Base-by-base conservation (phyloP, 2,329 filamentous ascomycete species). In the Trichophyton mentagrophytes region DNA sequence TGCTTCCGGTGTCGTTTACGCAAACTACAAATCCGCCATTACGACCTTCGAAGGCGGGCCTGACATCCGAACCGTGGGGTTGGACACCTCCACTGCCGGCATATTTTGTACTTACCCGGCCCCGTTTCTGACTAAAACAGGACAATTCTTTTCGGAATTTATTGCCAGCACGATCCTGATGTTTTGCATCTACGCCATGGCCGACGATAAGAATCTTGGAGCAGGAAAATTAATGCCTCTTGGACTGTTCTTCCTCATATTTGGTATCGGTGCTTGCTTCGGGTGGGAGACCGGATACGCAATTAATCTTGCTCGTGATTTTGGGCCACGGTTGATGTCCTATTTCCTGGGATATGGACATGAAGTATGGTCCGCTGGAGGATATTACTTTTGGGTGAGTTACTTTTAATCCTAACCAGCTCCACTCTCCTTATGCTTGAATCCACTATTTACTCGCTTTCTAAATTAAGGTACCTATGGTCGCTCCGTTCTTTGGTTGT, bases 281-380 rank as follows among this genome's bases (percentile, higher is more conserved):
- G 87, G 87, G 5, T 89, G 85, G 85, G 82, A 89, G 70, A 90
- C 86, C 0, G 86, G 87, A 42, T 90, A 87, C 72, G 86, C 86
- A 15, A 88, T 89, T 65, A 89, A 89, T 67, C 72, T 88, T 47
- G 86, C 85, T 40, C 79, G 87, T 71, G 87, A 90, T 65, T 87
- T 89, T 68, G 85, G 85, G 0, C 86, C 86, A 8, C 77, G 86
- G 9, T 71, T 89, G 49, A 81, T 87, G 64, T 81, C 82, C 0
- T 87, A 84, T 68, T 81, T 85, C 68, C 66, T 89, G 60, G 87
- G 87, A 1, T 89, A 90, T 68, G 85, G 85, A 0, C 71, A 70
- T 57, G 79, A 85, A 57, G 86, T 89, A 0, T 89, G 85, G 83
- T 79, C 77, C 8, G 81, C 83, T 0, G 85, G 85, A 1, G 78